Percentiles rank a stretch among this genome's conserved stretches.
These are phyloP conservation scores for Drosera capensis DNA, from an alignment of 148 eudicot species.

Conservation along the genomic window DNA sequence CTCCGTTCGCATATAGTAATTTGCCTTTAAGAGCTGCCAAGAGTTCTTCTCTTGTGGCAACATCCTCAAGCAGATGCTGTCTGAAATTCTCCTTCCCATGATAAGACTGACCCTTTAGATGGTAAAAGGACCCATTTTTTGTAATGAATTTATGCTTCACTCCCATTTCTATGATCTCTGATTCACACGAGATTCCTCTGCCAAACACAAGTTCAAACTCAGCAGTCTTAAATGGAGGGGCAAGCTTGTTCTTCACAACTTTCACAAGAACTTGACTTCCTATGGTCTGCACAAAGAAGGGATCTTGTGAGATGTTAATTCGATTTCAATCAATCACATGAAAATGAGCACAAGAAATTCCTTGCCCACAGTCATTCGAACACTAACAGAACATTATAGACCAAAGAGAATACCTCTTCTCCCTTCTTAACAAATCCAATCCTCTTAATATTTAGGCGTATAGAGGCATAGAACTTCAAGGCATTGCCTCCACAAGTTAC, in stretches of 20 bases:
- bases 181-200: conserved; percentile 56
- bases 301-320: too few relatives aligned
- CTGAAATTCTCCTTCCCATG: conserved; percentile 56
- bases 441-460: conserved; percentile 77
- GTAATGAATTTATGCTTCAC: conserved; percentile 57
- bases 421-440: conserved; percentile 74
- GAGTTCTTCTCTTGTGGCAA: conserved; percentile 37
- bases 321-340: too few relatives aligned
- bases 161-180: conserved; percentile 62
- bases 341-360: too few relatives aligned
- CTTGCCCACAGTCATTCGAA: too few relatives aligned
- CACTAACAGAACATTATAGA: neutral
- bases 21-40: conserved; percentile 37
- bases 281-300: conserved; percentile 31
- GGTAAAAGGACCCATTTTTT: conserved; percentile 25
- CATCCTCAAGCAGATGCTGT: conserved; percentile 32
- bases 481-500: conserved; percentile 99
- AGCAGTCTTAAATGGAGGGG: conserved; percentile 76
- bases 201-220: conserved; percentile 90
- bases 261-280: conserved; percentile 80
- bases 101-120: conserved; percentile 23
- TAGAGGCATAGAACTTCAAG: conserved; percentile 87
- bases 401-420: conserved; percentile 60
- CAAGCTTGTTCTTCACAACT: conserved; percentile 88
- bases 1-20: conserved; percentile 23